phyloP scores from a whole-genome alignment of 495 filamentous ascomycete species.

The Halenospora varia region DNA sequence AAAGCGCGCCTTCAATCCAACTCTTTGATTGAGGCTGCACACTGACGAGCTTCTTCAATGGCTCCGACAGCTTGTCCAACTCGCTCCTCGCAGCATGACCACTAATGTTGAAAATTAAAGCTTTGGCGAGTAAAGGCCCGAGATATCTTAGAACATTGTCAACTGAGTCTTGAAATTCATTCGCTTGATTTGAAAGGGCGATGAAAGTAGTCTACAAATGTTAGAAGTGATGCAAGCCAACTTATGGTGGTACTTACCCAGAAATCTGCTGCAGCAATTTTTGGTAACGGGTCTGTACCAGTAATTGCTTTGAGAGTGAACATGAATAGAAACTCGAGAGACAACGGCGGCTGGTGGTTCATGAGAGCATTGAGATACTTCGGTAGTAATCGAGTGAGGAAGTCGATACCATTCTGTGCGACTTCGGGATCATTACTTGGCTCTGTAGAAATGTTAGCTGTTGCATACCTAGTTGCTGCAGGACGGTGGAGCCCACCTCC shows the following conservation, averaged over 20 bases:
- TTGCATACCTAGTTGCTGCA: slow-evolving; percentile 12
- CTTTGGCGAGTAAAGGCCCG: slow-evolving; percentile 54
- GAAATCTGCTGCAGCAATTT: slow-evolving; percentile 72
- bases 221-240: slow-evolving; percentile 18
- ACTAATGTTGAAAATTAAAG: slow-evolving; percentile 63
- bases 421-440: slow-evolving; percentile 74
- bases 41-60: slow-evolving; percentile 70
- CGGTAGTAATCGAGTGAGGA: slow-evolving; percentile 61
- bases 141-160: slow-evolving; percentile 52
- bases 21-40: slow-evolving; percentile 53
- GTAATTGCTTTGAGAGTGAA: slow-evolving; percentile 72
- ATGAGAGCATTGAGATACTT: slow-evolving; percentile 59
- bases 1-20: slow-evolving; percentile 59
- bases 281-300: slow-evolving; percentile 73
- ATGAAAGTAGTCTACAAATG: slow-evolving; percentile 42
- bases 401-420: slow-evolving; percentile 69
- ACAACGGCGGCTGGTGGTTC: slow-evolving; percentile 38
- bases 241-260: slow-evolving; percentile 54
- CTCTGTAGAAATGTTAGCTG: slow-evolving; percentile 29
- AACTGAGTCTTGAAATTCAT: slow-evolving; percentile 40
- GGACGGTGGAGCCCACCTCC: slow-evolving; percentile 41
- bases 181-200: slow-evolving; percentile 33
- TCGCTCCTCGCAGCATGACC: slow-evolving; percentile 75
- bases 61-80: slow-evolving; percentile 69
- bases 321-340: slow-evolving; percentile 66